A percentile compares a stretch with the other conserved stretches of the same genome.
Conservation (phyloP, 2,329 filamentous ascomycete genomes). For the Fusarium solani-melongenae region DNA sequence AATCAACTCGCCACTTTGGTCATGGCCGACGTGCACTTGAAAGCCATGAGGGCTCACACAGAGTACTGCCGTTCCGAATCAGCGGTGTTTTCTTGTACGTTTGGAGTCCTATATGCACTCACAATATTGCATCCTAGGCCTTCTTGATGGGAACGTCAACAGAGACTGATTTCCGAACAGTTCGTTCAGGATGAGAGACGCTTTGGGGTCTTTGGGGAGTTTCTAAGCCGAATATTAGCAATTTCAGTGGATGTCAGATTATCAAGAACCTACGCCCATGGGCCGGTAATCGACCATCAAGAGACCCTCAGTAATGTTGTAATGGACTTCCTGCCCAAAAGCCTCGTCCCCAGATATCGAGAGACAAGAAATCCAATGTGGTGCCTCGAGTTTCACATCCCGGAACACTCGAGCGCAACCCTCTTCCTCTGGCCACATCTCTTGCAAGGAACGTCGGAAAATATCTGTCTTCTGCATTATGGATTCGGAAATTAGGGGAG, state of each 20-base stretch:
- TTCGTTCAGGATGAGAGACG: conserved; percentile 51
- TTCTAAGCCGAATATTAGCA: conserved; percentile 44
- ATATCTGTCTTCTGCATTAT: conserved; percentile 23
- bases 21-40: conserved; percentile 62
- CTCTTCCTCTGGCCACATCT: conserved; percentile 38
- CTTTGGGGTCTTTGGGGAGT: conserved; percentile 62
- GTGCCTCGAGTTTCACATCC: background rate
- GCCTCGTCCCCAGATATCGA: conserved; percentile 11
- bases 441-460: conserved; percentile 28
- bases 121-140: conserved; percentile 65
- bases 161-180: conserved; percentile 67
- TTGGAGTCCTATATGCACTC: background rate
- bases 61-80: conserved; percentile 5
- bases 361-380: conserved; percentile 31
- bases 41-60: conserved; percentile 44
- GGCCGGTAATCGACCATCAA: conserved; percentile 50
- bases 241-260: background rate
- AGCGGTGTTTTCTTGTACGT: background rate
- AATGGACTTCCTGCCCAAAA: conserved; percentile 41
- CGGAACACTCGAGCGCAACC: conserved; percentile 20
- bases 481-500: conserved; percentile 2
- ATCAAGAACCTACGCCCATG: conserved; percentile 34
- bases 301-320: conserved; percentile 44
- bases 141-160: conserved; percentile 61
- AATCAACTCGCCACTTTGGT: conserved; percentile 43